Evolutionary conservation across 148 eudicot genomes (phyloP), one percentile per base, ranked within the genome.

Genomic region (Spergularia bocconei): DNA sequence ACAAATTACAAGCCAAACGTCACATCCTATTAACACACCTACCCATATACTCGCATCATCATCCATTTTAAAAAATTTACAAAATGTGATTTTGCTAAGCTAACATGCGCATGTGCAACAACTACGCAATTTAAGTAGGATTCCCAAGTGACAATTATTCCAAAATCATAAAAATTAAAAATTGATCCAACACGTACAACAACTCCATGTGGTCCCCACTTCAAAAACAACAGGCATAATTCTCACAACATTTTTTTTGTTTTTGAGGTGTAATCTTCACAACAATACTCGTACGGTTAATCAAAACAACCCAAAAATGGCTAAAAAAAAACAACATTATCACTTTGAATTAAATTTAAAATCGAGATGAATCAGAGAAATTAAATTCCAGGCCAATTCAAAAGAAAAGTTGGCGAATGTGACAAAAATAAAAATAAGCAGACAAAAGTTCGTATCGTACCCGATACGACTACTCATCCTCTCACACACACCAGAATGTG

Each of bases 371-470:
- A 29, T 29, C 36, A 29, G 36, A 29, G 36, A 29, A 54, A 52
- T 9, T 19, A 13, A 52, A 6, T 48, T 64, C 36, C 17, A 12
- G 16, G 2, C 20, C 17, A 23, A 23, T 36, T 4, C 48, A 67
- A 7, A 67, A 41, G 56, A 59, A 5, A 55, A 25, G 7, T 3
- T 15, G 19, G 36, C 4, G 38, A 61, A 79, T 68, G 57, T 61
- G 78, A 74, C 70, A 75, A 74, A 69, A 62, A 51, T 19, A 16
- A 38, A 16, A 38, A 16, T 17, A 33, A 77, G 48, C 38, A 19
- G 71, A 75, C 79, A 80, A 70, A 80, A 76, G 36, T 23, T 50
- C 59, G 58, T 69, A 76, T 58, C 1, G 75, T 75, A 75, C 71
- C 57, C n/a, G 16, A 76, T 71, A 67, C 75, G 72, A 75, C 61